Evolutionary conservation across 768 basidiomycete genomes (phyloP).

Genomic region (Leccinum uliginosum): DNA sequence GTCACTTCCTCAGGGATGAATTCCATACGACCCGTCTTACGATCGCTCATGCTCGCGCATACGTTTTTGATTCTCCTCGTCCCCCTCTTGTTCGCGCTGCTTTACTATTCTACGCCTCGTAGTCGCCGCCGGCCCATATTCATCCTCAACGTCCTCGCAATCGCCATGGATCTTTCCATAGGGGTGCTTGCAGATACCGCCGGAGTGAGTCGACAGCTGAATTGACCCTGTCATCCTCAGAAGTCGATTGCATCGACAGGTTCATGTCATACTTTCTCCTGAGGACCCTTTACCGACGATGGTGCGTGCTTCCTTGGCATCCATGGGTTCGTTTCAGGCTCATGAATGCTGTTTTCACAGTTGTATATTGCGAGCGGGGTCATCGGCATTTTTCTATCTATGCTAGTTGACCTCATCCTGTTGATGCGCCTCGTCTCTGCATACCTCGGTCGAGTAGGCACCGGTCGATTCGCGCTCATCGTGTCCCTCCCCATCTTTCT

Average conservation of each 20-base stretch:
- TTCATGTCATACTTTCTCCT: slow-evolving; percentile 26
- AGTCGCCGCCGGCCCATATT: slow-evolving; percentile 27
- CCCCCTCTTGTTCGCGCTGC: slow-evolving; percentile 28
- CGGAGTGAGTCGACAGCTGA: slow-evolving; percentile 12
- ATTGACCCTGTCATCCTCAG: neutral
- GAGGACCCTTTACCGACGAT: slow-evolving; percentile 17
- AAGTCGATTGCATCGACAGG: slow-evolving; percentile 7
- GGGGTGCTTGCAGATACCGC: slow-evolving; percentile 20
- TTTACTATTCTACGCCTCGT: slow-evolving; percentile 27
- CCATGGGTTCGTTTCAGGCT: neutral
- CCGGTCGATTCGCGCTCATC: slow-evolving; percentile 15
- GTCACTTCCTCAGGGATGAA: neutral
- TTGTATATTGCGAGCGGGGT: slow-evolving; percentile 28
- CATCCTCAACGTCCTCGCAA: slow-evolving; percentile 23
- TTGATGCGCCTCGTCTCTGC: slow-evolving; percentile 28
- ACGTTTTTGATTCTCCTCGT: slow-evolving; percentile 30
- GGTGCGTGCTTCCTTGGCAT: slow-evolving; percentile 7
- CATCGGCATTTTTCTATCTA: slow-evolving; percentile 26
- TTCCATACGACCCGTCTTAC: neutral
- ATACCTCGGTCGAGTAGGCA: slow-evolving; percentile 14
- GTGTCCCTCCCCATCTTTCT: slow-evolving; percentile 24
- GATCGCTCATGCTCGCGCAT: slow-evolving; percentile 25
- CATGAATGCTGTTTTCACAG: neutral
- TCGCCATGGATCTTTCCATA: slow-evolving; percentile 19
- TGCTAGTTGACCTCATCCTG: slow-evolving; percentile 28